phyloP scores from a whole-genome alignment of 208 protist species.

The Trichomonas gallinae region DNA sequence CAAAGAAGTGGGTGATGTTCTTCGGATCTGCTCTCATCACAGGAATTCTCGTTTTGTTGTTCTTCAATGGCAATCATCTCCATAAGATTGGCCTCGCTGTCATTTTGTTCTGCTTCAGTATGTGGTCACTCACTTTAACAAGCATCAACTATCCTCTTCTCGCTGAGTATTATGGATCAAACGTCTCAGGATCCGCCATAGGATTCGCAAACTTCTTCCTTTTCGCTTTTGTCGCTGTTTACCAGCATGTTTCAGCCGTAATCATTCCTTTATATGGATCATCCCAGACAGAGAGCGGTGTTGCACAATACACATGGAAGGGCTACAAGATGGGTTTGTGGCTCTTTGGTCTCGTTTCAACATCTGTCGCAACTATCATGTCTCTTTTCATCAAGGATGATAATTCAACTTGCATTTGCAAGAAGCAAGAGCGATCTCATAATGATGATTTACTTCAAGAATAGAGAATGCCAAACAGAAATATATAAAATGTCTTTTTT shows the following conservation, averaged over 20 bases:
- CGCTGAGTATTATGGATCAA: neutral
- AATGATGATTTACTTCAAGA: too few species aligned
- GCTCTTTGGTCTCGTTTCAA: neutral
- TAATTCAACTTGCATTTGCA: too few species aligned
- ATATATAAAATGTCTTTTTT: too few species aligned
- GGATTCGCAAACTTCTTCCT: neutral
- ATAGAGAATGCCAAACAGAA: too few species aligned
- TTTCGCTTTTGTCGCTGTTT: neutral
- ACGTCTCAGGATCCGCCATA: neutral
- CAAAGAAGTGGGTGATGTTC: neutral
- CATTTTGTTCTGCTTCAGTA: neutral
- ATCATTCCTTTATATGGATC: neutral
- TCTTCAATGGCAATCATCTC: neutral
- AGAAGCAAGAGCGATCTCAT: too few species aligned
- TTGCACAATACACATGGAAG: neutral
- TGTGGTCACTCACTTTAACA: neutral
- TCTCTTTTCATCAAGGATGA: too few species aligned
- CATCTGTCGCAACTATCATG: neutral
- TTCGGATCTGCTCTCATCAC: neutral
- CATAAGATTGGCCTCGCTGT: neutral
- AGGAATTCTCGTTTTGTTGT: neutral
- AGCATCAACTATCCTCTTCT: neutral
- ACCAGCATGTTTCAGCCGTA: neutral
- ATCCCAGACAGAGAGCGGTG: neutral
- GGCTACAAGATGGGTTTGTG: neutral